Percentiles rank a stretch among this genome's conserved stretches.
Evolutionary conservation across 2,329 filamentous ascomycete species (phyloP).

Genomic region (Colletotrichum sp.): DNA sequence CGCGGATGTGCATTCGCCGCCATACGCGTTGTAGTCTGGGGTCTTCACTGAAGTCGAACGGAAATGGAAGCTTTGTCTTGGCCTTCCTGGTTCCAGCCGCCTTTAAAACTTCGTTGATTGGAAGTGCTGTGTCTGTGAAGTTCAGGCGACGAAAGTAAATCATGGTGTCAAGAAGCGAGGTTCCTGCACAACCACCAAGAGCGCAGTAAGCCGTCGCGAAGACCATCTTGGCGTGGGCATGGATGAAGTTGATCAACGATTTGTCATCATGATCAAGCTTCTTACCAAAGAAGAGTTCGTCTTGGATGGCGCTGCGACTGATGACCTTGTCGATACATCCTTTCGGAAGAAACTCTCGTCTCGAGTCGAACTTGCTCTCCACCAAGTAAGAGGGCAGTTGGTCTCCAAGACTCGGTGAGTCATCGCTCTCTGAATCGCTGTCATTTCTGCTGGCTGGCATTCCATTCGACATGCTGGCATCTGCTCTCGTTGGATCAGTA

Average conservation of each 20-base stretch:
- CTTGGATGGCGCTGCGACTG: not conserved
- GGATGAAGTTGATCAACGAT: not conserved
- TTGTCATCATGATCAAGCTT: no score
- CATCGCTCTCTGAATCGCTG: not conserved
- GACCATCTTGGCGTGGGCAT: not conserved
- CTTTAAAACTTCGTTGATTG: no score
- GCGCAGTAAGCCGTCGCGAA: not conserved
- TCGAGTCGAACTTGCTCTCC: not conserved
- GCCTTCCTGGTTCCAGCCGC: no score
- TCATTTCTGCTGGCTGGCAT: no score
- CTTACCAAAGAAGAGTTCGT: not conserved
- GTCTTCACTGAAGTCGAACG: no score
- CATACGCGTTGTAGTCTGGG: no score
- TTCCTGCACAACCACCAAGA: not conserved
- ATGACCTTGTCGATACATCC: not conserved
- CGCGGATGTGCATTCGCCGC: no score
- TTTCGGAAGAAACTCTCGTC: not conserved
- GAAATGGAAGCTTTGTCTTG: no score
- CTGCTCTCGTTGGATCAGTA: no score
- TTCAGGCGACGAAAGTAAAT: not conserved
- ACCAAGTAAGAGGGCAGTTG: not conserved
- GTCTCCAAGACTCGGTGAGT: not conserved
- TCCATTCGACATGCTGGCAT: not conserved
- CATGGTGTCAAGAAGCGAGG: not conserved
- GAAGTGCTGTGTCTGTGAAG: not conserved